Evolutionary conservation across 768 basidiomycete species (phyloP), one percentile per base, ranked within the genome.

Genomic region (Dentipellis sp.): DNA sequence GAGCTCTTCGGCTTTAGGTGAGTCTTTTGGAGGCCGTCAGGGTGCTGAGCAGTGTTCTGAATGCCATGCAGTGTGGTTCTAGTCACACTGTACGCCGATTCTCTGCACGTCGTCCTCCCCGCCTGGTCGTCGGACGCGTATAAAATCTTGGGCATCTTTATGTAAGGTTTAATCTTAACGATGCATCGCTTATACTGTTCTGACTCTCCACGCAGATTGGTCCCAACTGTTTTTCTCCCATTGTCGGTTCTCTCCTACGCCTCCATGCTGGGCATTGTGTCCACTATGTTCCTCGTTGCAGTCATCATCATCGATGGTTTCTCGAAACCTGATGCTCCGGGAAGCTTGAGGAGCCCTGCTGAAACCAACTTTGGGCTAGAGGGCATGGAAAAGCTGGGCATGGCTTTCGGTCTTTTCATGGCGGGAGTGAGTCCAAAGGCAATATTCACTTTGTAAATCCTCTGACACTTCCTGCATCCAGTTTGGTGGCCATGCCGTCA

Each of bases 401-500:
- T 95, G 23, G 81, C 88, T 12, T 87, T 94, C 62, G 94, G 94
- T 1, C 74, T 98, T 59, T 83, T 97, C 64, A 92, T 98, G 84
- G 89, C 91, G 8, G 92, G 94, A 14, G 91, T 92, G 66, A 50
- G 56, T 17, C 50, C 21, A 21, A 48, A 29, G 29, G 6, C 3
- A 29, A 36, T 60, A 19, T 5, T 50, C 51, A 10, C 10, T 16
- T n/a, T 12, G 9, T 10, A 14, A 53, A 36, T 10, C 12, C 6
- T 1, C 22, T 8, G n/a, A 35, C 35, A 23, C 58, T 17, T 55
- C 53, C 8, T 22, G 49, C 36, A 17, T 47, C 46, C 62, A 92
- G 83, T 94, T 95, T 64, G 83, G 91, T 2, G 94, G 94, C 1
- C 95, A 98, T 66, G 86, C 91, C 12, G 87, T 94, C 29, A 87